Evolutionary conservation across 352 stramenopile genomes (phyloP).

Genomic region (Globisporangium barbulae): DNA sequence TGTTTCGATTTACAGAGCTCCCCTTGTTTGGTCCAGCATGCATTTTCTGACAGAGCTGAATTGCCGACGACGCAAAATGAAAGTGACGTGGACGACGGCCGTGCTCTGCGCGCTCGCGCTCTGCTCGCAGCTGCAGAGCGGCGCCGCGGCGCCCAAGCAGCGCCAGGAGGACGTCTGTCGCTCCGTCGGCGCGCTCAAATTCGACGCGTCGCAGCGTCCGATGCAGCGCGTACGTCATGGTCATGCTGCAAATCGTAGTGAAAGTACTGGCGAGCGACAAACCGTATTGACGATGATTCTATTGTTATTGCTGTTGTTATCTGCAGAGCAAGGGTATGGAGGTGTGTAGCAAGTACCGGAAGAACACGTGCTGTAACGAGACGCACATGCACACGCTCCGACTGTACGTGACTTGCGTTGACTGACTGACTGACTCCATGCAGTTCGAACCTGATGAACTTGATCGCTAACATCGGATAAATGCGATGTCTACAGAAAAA

Average conservation of each 20-base stretch:
- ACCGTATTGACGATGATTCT: neutral
- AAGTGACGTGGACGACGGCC: slow-evolving; percentile 16
- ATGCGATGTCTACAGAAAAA: slow-evolving; percentile 41
- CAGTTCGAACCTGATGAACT: neutral
- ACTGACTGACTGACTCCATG: neutral
- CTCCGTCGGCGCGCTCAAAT: slow-evolving; percentile 66
- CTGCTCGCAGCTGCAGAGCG: slow-evolving; percentile 16
- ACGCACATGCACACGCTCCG: slow-evolving; percentile 61
- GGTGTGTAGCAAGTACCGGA: slow-evolving; percentile 76
- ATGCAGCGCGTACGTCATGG: slow-evolving; percentile 55
- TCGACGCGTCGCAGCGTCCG: slow-evolving; percentile 50
- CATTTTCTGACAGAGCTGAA: neutral
- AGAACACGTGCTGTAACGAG: slow-evolving; percentile 81
- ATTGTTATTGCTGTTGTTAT: slow-evolving; percentile 1
- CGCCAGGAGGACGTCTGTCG: slow-evolving; percentile 44
- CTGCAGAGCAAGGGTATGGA: slow-evolving; percentile 57
- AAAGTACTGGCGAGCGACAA: neutral
- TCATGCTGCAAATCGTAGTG: neutral
- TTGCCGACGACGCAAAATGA: slow-evolving; percentile 8
- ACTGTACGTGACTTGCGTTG: slow-evolving; percentile 33
- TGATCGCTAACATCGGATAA: neutral
- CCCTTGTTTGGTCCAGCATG: slow-evolving; percentile 3
- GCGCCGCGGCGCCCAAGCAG: slow-evolving; percentile 21
- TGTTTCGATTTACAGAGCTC: neutral
- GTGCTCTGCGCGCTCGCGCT: slow-evolving; percentile 22